phyloP scores from a whole-genome alignment of 495 filamentous ascomycete genomes.

The Penicillium cosmopolitanum region DNA sequence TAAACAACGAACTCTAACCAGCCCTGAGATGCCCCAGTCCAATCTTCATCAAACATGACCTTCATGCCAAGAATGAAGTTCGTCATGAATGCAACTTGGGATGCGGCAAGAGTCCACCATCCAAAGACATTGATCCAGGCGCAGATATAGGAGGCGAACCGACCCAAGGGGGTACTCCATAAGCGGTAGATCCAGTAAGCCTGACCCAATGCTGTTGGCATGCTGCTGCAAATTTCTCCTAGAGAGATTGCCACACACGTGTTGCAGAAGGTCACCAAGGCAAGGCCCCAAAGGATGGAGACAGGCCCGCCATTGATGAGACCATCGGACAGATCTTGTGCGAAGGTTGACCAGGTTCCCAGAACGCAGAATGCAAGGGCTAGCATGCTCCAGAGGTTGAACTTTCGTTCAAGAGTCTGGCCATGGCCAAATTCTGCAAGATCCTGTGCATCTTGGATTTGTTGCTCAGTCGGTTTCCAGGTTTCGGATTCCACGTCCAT shows the following conservation, averaged over 20 bases:
- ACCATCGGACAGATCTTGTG: conserved; percentile 46
- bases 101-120: conserved; percentile 52
- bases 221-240: conserved; percentile 49
- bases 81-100: conserved; percentile 52
- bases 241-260: conserved; percentile 49
- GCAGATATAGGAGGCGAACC: conserved; percentile 49
- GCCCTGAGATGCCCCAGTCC: conserved; percentile 41
- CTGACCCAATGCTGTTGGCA: conserved; percentile 51
- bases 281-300: conserved; percentile 52
- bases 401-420: conserved; percentile 51
- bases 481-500: conserved; percentile 41
- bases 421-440: conserved; percentile 54
- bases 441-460: conserved; percentile 50
- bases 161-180: conserved; percentile 37
- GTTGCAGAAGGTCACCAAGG: conserved; percentile 47
- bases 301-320: conserved; percentile 49
- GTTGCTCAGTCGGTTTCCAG: conserved; percentile 39
- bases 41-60: conserved; percentile 42
- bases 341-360: conserved; percentile 52
- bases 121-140: conserved; percentile 55
- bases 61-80: conserved; percentile 52
- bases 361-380: conserved; percentile 49
- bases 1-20: conserved; percentile 52
- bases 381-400: conserved; percentile 52
- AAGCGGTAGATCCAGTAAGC: conserved; percentile 51